Conservation (phyloP, 2,329 filamentous ascomycete species). For the Aspergillus fumigatus region DNA sequence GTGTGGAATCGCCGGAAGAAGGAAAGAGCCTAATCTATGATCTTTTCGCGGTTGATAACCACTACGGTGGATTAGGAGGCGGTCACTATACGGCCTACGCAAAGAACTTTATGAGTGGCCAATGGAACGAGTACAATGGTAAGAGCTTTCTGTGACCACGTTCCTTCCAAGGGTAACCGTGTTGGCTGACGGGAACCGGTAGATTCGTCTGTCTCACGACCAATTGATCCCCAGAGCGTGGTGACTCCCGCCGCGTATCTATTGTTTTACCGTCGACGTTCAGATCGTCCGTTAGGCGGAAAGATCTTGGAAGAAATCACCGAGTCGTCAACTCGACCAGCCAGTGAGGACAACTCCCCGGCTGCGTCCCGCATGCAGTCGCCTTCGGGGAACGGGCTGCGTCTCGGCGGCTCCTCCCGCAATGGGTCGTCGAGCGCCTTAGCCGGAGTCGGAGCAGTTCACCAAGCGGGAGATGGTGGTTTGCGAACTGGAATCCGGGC, state of each 20-base stretch:
- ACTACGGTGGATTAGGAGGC: slow-evolving; percentile 87
- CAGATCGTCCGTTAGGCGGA: slow-evolving; percentile 72
- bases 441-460: slow-evolving; percentile 71
- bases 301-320: slow-evolving; percentile 67
- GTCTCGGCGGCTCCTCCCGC: slow-evolving; percentile 82
- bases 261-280: slow-evolving; percentile 89
- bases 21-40: slow-evolving; percentile 85
- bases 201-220: slow-evolving; percentile 71
- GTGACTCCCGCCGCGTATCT: slow-evolving; percentile 81
- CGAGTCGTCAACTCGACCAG: slow-evolving; percentile 54
- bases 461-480: slow-evolving; percentile 60
- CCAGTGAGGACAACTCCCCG: slow-evolving; percentile 45
- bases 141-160: slow-evolving; percentile 21
- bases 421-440: slow-evolving; percentile 89
- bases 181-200: slow-evolving; percentile 37
- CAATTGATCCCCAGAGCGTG: slow-evolving; percentile 57
- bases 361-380: slow-evolving; percentile 42
- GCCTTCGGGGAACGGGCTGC: slow-evolving; percentile 74
- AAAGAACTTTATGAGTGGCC: slow-evolving; percentile 80
- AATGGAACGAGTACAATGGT: slow-evolving; percentile 99
- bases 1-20: slow-evolving; percentile 74
- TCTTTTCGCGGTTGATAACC: slow-evolving; percentile 91
- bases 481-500: slow-evolving; percentile 40
- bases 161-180: not conserved
- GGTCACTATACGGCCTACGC: slow-evolving; percentile 95